Evolutionary conservation across 768 basidiomycete genomes (phyloP).

Genomic region (Tulasnella sp.): DNA sequence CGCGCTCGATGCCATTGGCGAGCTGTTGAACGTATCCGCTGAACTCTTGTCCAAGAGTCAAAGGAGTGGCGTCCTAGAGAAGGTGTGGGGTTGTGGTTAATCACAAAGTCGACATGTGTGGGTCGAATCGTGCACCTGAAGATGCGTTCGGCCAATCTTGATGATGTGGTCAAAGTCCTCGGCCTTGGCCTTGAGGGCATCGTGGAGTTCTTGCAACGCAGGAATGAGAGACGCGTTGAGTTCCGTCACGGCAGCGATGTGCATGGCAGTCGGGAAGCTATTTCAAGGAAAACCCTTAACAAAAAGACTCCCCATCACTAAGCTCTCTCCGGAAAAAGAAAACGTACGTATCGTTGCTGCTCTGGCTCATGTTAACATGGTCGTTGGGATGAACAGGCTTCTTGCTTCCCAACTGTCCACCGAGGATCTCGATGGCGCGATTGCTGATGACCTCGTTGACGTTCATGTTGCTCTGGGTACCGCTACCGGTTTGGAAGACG

Average conservation of each 20-base stretch:
- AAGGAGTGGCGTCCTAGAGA: slow-evolving; percentile 83
- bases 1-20: slow-evolving; percentile 78
- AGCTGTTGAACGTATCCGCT: slow-evolving; percentile 96
- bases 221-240: slow-evolving; percentile 73
- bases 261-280: slow-evolving; percentile 99
- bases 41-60: slow-evolving; percentile 98
- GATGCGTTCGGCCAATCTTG: slow-evolving; percentile 96
- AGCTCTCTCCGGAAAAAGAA: not conserved
- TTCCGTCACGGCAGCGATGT: slow-evolving; percentile 90
- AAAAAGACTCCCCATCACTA: not conserved
- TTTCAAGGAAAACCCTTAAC: not conserved
- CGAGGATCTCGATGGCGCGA: slow-evolving; percentile 92
- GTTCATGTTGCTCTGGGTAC: slow-evolving; percentile 99
- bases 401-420: slow-evolving; percentile 92
- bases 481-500: slow-evolving; percentile 98
- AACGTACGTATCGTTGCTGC: slow-evolving; percentile 92
- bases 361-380: slow-evolving; percentile 99
- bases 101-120: not conserved
- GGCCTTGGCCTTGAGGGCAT: slow-evolving; percentile 75
- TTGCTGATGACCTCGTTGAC: slow-evolving; percentile 99
- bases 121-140: slow-evolving; percentile 48
- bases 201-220: slow-evolving; percentile 72
- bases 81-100: not conserved
- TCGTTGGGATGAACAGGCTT: slow-evolving; percentile 98
- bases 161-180: slow-evolving; percentile 84